Evolutionary conservation across 2,329 filamentous ascomycete species (phyloP), one percentile per base, ranked within the genome.

Genomic region (Taxawa tesnikishii): DNA sequence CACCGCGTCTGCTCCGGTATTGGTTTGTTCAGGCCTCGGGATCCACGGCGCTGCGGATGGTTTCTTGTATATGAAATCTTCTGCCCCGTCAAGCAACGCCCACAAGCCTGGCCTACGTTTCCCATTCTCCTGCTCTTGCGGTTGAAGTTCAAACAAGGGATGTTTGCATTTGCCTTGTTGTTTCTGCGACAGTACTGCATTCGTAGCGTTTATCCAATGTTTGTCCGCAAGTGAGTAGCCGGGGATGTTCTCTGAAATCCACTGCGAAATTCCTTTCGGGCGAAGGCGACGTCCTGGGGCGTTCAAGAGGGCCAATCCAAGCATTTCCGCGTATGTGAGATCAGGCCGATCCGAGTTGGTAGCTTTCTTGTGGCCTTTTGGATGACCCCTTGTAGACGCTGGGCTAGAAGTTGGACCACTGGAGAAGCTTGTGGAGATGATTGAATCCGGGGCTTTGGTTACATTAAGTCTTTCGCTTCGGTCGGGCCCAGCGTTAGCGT

Each of bases 301-400:
- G 16, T 43, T 38, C 18, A 39, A 40, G 12, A 55, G 21, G 10
- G 52, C 52, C 47, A 54, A 49, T 3, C 40, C 43, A 10, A 51
- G 43, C 5, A 53, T 39, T 5, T 40, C 38, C 3, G 21, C 17
- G 29, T 43, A 45, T 7, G 43, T 43, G 9, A 34, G 31, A 15
- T 37, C 31, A 6, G 47, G 11, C 6, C 9, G 11, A n/a, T 6
- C 15, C 26, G 7, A 3, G 11, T 17, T 13, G 16, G 7, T 24
- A 23, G n/a, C 28, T n/a, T 27, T 17, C 16, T 25, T 30, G 15
- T 15, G 11, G 26, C 26, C 9, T 23, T 24, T 31, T 28, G 16
- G 14, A n/a, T n/a, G n/a, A n/a, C n/a, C n/a, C n/a, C n/a, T n/a
- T n/a, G n/a, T n/a, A n/a, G n/a, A n/a, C n/a, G n/a, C n/a, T n/a